Conservation (phyloP, 495 filamentous ascomycete species). For the Extremus antarcticus region DNA sequence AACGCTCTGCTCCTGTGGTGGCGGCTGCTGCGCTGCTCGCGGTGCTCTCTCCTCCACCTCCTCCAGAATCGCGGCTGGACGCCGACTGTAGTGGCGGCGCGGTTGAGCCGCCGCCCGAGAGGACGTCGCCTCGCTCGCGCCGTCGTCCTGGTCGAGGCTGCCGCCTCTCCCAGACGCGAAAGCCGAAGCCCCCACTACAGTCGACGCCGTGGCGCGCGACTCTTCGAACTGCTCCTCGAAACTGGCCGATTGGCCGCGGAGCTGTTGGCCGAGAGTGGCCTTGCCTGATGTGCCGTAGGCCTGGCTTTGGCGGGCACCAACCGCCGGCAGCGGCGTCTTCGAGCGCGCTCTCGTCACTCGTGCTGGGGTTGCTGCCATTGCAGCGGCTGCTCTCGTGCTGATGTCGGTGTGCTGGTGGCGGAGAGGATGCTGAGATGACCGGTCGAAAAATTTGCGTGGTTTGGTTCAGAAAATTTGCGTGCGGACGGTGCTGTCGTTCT, state of each 20-base stretch:
- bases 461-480: too few species aligned
- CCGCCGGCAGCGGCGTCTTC: background rate
- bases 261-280: slow-evolving; percentile 1
- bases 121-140: background rate
- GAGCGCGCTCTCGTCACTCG: background rate
- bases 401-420: background rate
- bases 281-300: slow-evolving; percentile 13
- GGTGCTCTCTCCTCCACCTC: too few species aligned
- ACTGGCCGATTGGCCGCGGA: background rate
- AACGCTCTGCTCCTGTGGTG: background rate
- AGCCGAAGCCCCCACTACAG: background rate
- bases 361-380: background rate
- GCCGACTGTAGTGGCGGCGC: background rate
- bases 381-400: background rate
- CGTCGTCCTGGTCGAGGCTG: background rate
- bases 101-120: background rate
- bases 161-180: background rate
- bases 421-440: background rate
- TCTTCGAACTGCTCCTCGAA: background rate
- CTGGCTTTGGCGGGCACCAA: slow-evolving; percentile 1
- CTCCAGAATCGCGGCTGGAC: background rate
- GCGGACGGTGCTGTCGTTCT: too few species aligned
- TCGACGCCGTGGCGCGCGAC: background rate
- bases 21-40: background rate
- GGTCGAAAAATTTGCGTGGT: too few species aligned